Evolutionary conservation across 345 rosid species (phyloP).

Genomic region (Salix udensis): DNA sequence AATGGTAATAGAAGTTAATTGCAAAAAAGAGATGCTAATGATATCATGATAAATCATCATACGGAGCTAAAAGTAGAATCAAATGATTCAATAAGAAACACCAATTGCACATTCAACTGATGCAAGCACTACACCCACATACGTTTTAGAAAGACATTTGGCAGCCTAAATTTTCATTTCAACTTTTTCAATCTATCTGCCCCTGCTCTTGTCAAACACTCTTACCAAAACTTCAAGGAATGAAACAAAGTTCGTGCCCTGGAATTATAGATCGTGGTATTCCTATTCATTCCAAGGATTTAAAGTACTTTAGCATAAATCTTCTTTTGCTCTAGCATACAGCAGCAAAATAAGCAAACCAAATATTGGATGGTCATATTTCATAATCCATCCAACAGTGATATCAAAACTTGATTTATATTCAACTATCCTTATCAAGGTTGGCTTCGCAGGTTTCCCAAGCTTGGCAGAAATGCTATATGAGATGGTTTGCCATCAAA

Average conservation of each 20-base stretch:
- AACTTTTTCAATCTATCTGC: background rate
- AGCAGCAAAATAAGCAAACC: background rate
- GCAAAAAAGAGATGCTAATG: background rate
- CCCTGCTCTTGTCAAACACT: background rate
- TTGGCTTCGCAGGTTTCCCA: background rate
- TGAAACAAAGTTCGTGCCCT: background rate
- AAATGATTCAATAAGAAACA: background rate
- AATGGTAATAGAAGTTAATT: slow-evolving; percentile 10
- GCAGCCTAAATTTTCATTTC: background rate
- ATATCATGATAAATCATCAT: background rate
- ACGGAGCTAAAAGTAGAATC: background rate
- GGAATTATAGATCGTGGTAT: background rate
- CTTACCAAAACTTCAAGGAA: background rate
- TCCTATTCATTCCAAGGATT: background rate
- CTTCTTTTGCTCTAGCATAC: background rate
- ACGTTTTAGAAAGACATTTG: background rate
- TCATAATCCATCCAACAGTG: background rate
- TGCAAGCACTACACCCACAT: background rate
- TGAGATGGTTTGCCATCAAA: background rate
- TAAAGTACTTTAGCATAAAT: background rate
- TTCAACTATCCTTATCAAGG: background rate
- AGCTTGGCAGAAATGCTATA: background rate
- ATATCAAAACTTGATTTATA: background rate
- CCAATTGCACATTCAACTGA: background rate
- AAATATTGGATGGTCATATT: background rate